Evolutionary conservation across 805 yeast species (phyloP), one percentile per base, ranked within the genome.

Genomic region (Candida ovalis): DNA sequence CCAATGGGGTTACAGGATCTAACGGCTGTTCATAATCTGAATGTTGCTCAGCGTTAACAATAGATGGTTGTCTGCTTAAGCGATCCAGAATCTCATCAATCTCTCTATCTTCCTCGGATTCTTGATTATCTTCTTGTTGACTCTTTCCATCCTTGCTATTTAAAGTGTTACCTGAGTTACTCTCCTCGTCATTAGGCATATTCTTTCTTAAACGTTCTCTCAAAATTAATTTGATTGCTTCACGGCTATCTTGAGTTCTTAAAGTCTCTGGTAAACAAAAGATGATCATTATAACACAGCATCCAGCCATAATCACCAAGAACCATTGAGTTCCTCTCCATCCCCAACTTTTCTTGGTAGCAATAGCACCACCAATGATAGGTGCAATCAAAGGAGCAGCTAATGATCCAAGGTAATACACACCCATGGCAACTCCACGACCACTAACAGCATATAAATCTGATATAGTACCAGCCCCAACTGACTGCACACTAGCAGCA

Each of bases 241-340:
- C 81, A 53, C 77, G 69, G 17, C 80, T 80, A 44, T 84, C 88
- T 38, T 79, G 79, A 38, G 72, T 71, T 45, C 91, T 71, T n/a
- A 88, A 69, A 0, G 97, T 90, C 60, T 90, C 97, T 1, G 97
- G 97, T 17, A 89, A 69, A 4, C 75, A 68, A 42, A 85, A 73
- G 5, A 79, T 53, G 37, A 88, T 67, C 45, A 78, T 50, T 0
- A 79, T 21, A 23, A 75, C 70, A 43, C 77, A 75, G 13, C 74
- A 63, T 2, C 83, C 88, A 1, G 88, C 77, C 40, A 86, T 63
- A 25, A 85, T 83, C 17, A 84, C 86, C 66, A 87, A 69, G 45
- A 87, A 80, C 92, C 95, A 89, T 59, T 86, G 94, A 2, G 96
- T 86, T 2, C 92, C 87, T 61, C 96, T 73, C 96, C 96, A 89